A percentile compares a stretch with the other conserved stretches of the same genome.
Conservation (phyloP, 2,329 filamentous ascomycete species). For the Paecilomyces variotii region DNA sequence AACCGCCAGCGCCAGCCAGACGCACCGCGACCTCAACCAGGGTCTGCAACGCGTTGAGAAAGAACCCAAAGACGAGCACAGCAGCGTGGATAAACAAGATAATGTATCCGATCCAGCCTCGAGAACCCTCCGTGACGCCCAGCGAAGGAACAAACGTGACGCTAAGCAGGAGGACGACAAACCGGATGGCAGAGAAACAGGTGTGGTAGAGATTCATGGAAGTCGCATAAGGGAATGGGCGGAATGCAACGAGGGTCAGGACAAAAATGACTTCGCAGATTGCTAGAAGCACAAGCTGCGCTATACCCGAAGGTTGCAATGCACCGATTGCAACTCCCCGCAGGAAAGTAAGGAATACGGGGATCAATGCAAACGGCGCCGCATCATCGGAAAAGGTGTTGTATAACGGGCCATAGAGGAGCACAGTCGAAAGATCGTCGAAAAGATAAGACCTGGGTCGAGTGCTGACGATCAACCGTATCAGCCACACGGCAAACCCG, state of each 20-base stretch:
- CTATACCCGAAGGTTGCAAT: constrained; percentile 84
- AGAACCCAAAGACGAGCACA: constrained; percentile 84
- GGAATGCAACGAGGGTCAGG: constrained; percentile 78
- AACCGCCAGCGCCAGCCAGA: constrained; percentile 72
- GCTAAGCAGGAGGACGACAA: constrained; percentile 67
- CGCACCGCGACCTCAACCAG: constrained; percentile 81
- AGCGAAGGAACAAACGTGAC: constrained; percentile 79
- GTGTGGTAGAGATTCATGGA: constrained; percentile 97
- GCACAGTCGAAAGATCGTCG: constrained; percentile 81
- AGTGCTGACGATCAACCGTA: constrained; percentile 70
- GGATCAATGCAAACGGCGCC: constrained; percentile 80
- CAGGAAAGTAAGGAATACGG: constrained; percentile 74
- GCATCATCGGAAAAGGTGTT: constrained; percentile 96
- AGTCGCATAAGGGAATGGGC: constrained; percentile 80
- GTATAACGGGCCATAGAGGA: constrained; percentile 88
- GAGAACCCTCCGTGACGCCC: constrained; percentile 66
- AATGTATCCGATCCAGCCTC: constrained; percentile 91
- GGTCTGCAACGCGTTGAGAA: constrained; percentile 84
- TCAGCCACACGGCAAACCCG: constrained; percentile 67
- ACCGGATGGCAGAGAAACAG: constrained; percentile 69
- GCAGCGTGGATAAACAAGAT: constrained; percentile 79
- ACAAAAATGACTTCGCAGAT: constrained; percentile 91
- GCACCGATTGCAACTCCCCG: constrained; percentile 87
- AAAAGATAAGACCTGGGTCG: constrained; percentile 81
- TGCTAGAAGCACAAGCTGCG: constrained; percentile 82